These are phyloP conservation scores for Zymoseptoria passerinii DNA, from an alignment of 2,329 filamentous ascomycete genomes.

Conservation along the genomic window DNA sequence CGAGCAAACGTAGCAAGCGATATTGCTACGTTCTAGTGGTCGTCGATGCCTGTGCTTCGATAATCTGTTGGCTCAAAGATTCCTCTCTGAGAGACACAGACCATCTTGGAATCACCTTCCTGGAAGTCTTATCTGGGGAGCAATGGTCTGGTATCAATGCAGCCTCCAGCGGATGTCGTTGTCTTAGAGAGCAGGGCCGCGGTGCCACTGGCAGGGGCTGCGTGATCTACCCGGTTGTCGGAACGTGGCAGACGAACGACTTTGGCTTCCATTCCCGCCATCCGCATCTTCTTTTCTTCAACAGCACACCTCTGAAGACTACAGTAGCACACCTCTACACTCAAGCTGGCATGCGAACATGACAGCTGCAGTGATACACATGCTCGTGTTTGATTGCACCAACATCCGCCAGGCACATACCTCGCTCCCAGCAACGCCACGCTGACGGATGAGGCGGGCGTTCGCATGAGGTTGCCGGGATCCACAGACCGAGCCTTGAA, in stretches of 20 bases:
- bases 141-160: neutral
- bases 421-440: neutral
- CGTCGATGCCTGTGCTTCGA: neutral
- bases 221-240: neutral
- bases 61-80: neutral
- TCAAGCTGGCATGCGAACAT: neutral
- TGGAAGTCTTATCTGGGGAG: neutral
- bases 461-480: neutral
- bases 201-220: neutral
- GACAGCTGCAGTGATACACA: neutral
- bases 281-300: neutral
- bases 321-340: neutral
- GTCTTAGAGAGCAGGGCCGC: neutral
- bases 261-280: neutral
- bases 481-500: neutral
- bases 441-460: neutral
- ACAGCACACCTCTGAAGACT: neutral
- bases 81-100: neutral
- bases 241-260: neutral
- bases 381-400: neutral
- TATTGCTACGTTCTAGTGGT: neutral
- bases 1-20: neutral
- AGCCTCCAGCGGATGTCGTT: neutral
- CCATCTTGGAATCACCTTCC: neutral
- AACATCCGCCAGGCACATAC: neutral